phyloP scores from a whole-genome alignment of 1,284 basidiomycete genomes.

The Pseudomicrostroma phylloplanum region DNA sequence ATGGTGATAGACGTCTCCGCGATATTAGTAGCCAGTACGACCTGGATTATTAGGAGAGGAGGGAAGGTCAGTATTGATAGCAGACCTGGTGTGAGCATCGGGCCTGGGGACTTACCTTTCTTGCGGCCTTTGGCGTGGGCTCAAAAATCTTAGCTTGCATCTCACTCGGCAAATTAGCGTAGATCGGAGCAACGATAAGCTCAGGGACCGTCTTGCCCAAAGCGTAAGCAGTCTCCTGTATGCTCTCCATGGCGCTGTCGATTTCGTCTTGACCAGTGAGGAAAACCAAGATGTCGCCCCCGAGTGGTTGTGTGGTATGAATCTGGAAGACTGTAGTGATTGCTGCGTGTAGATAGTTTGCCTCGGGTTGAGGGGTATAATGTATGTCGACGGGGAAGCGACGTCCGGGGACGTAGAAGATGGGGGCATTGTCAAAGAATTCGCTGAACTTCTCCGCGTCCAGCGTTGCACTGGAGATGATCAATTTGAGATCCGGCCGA shows the following conservation, averaged over 20 bases:
- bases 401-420: slow-evolving; percentile 73
- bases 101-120: slow-evolving; percentile 60
- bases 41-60: slow-evolving; percentile 48
- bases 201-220: slow-evolving; percentile 93
- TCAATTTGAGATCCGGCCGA: slow-evolving; percentile 44
- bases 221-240: slow-evolving; percentile 88
- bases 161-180: slow-evolving; percentile 93
- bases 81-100: not conserved
- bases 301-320: slow-evolving; percentile 93
- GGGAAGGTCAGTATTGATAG: not conserved
- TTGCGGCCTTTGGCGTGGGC: slow-evolving; percentile 87
- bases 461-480: slow-evolving; percentile 47
- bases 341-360: slow-evolving; percentile 87
- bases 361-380: slow-evolving; percentile 60
- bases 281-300: slow-evolving; percentile 90
- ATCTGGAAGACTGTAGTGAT: slow-evolving; percentile 99
- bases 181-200: slow-evolving; percentile 91
- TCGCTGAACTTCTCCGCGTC: slow-evolving; percentile 49
- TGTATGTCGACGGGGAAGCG: slow-evolving; percentile 97
- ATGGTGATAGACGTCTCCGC: slow-evolving; percentile 57
- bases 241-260: slow-evolving; percentile 83
- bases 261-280: slow-evolving; percentile 99
- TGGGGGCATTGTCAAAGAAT: slow-evolving; percentile 49
- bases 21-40: slow-evolving; percentile 96
- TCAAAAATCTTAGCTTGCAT: slow-evolving; percentile 99